Evolutionary conservation across 2,329 filamentous ascomycete genomes (phyloP), one percentile per base, ranked within the genome.

Genomic region (Pestalotiopsis sp.): DNA sequence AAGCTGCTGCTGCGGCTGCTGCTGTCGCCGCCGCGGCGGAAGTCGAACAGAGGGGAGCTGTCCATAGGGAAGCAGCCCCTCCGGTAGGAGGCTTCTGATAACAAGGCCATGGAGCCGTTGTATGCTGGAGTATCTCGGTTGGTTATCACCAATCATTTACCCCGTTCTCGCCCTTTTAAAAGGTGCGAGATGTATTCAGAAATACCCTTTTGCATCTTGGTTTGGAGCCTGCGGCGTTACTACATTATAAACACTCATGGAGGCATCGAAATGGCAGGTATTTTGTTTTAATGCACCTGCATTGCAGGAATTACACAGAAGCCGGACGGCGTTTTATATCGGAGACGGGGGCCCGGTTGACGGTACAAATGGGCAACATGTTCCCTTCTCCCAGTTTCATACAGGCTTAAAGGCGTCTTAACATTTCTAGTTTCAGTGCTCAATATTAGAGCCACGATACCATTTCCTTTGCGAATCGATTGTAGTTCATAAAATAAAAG

Each of bases 61-160:
- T 74, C 39, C 75, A 77, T 66, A 75, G 70, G 61, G 78, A 81
- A 56, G 70, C 70, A 13, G 72, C 71, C 60, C 74, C 78, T n/a
- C 71, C 75, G 48, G 74, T 76, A 11, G 75, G 71, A 65, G 75
- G 68, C 65, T 68, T 69, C 70, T 71, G 56, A 72, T 67, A 35
- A n/a, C 52, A 66, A 64, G 3, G 68, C 65, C 65, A 70, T 44
- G 57, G 11, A n/a, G 35, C n/a, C 10, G 38, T 62, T 26, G 48
- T 55, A 26, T 35, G 35, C 11, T 59, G 26, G 9, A 38, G 11
- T 11, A 26, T 26, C 24, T 62, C 20, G 14, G 39, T 39, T 17
- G 30, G 30, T 2, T 9, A 35, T 35, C 30, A 9, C 30, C 30
- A 35, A 64, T 35, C 22, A 30, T 20, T 5, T 26, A 22, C 10